Conservation (phyloP, 2,329 filamentous ascomycete species). For the Aspergillus sp. region DNA sequence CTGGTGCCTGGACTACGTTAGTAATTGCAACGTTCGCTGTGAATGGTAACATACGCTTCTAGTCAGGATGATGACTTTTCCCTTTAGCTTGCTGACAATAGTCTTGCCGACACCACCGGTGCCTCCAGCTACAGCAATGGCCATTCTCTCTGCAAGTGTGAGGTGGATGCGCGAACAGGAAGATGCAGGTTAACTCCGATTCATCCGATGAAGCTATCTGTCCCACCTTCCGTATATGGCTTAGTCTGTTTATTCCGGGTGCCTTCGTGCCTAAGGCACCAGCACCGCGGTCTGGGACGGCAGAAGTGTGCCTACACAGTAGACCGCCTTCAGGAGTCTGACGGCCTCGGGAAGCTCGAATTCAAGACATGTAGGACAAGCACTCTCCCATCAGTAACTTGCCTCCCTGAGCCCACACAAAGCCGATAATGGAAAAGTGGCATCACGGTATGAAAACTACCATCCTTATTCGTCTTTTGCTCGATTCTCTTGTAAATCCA, state of each 20-base stretch:
- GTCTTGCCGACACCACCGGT: conserved; percentile 48
- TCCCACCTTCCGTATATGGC: too few relatives aligned
- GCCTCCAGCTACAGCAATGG: conserved; percentile 50
- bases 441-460: too few relatives aligned
- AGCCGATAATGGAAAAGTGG: neutral
- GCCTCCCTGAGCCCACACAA: too few relatives aligned
- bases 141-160: neutral
- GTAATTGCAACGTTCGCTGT: neutral
- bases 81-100: conserved; percentile 41
- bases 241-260: neutral
- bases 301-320: too few relatives aligned
- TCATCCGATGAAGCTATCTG: too few relatives aligned
- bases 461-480: too few relatives aligned
- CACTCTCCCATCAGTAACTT: neutral
- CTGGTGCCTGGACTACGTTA: neutral
- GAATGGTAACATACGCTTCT: conserved; percentile 34
- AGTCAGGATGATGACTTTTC: conserved; percentile 41
- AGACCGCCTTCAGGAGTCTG: neutral
- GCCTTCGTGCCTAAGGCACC: too few relatives aligned
- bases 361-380: neutral
- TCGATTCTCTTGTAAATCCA: too few relatives aligned
- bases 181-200: too few relatives aligned
- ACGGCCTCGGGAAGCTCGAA: neutral
- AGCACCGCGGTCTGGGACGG: too few relatives aligned
- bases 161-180: too few relatives aligned